These are phyloP conservation scores for Rhodotorula diobovata DNA, from an alignment of 768 basidiomycete species.

Conservation along the genomic window DNA sequence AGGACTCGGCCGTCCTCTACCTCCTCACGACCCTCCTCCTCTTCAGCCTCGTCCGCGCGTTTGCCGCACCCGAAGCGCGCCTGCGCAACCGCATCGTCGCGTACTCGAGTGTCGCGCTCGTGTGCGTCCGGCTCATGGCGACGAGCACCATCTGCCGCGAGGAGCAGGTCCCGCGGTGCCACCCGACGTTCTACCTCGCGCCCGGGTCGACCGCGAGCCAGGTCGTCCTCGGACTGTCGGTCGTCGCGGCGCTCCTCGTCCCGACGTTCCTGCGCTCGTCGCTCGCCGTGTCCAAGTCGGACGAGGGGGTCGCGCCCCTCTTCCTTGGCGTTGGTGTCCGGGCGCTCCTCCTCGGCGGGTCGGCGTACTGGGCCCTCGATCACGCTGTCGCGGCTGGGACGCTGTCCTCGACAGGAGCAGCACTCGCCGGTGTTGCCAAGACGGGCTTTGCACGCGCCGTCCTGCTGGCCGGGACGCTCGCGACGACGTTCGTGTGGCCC, in stretches of 20 bases:
- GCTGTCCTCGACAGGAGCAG: conserved; percentile 44
- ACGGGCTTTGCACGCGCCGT: conserved; percentile 62
- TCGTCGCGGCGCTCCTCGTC: conserved; percentile 57
- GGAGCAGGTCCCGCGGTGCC: conserved; percentile 85
- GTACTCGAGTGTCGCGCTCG: conserved; percentile 63
- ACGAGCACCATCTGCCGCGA: conserved; percentile 86
- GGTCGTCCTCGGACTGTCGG: conserved; percentile 57
- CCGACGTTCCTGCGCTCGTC: conserved; percentile 60
- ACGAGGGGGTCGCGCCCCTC: conserved; percentile 64
- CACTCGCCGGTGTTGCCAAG: conserved; percentile 42
- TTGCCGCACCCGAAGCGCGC: conserved; percentile 62
- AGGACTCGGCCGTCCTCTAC: conserved; percentile 76
- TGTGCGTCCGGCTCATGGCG: conserved; percentile 69
- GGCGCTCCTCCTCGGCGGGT: conserved; percentile 59
- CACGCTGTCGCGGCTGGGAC: conserved; percentile 58
- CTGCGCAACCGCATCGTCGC: conserved; percentile 71
- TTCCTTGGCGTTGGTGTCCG: conserved; percentile 61
- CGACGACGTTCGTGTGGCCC: conserved; percentile 66
- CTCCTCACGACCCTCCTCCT: conserved; percentile 59
- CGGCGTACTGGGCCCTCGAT: conserved; percentile 74
- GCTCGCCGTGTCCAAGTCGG: conserved; percentile 64
- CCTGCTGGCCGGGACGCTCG: conserved; percentile 51
- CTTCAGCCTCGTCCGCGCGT: conserved; percentile 61
- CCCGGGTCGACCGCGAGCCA: conserved; percentile 53
- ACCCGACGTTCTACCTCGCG: conserved; percentile 73